phyloP scores from a whole-genome alignment of 768 basidiomycete genomes.

The Favolaschia claudopus region DNA sequence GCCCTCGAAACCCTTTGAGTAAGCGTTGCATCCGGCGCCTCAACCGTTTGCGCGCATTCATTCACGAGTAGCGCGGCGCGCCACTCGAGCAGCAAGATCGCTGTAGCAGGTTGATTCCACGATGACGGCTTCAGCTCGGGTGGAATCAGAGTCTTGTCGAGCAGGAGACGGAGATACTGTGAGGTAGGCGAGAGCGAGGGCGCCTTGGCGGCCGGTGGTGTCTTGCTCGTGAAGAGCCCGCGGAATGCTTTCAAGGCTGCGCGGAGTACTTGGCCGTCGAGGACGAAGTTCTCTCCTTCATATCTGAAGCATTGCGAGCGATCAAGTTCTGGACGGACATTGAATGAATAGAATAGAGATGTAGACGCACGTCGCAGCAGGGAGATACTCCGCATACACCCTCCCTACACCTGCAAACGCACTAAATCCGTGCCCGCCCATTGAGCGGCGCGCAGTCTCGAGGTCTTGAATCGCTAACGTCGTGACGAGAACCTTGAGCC shows the following conservation, averaged over 20 bases:
- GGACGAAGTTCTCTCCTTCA: slow-evolving; percentile 83
- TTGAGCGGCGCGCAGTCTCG: slow-evolving; percentile 70
- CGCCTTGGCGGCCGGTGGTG: too few relatives aligned
- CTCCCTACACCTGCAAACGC: slow-evolving; percentile 71
- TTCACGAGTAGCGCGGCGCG: slow-evolving; percentile 69
- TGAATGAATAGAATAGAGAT: neutral
- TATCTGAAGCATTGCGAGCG: slow-evolving; percentile 50
- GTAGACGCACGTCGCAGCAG: slow-evolving; percentile 63
- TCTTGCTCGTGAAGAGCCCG: slow-evolving; percentile 40
- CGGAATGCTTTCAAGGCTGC: slow-evolving; percentile 70
- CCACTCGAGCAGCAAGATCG: slow-evolving; percentile 64
- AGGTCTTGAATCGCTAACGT: slow-evolving; percentile 61
- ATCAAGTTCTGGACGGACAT: too few relatives aligned
- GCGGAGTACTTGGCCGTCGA: slow-evolving; percentile 78
- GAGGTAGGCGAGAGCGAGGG: slow-evolving; percentile 55
- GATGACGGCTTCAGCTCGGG: slow-evolving; percentile 29
- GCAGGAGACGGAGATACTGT: slow-evolving; percentile 63
- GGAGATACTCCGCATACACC: slow-evolving; percentile 70
- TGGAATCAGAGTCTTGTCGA: slow-evolving; percentile 29
- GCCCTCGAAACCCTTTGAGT: slow-evolving; percentile 68
- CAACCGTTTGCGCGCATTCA: slow-evolving; percentile 45
- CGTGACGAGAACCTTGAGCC: slow-evolving; percentile 69
- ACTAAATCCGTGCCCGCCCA: slow-evolving; percentile 84
- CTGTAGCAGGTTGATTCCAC: slow-evolving; percentile 47
- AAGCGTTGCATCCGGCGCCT: slow-evolving; percentile 59